Evolutionary conservation across 768 basidiomycete genomes (phyloP), one percentile per base, ranked within the genome.

Genomic region (Saitozyma sp.): DNA sequence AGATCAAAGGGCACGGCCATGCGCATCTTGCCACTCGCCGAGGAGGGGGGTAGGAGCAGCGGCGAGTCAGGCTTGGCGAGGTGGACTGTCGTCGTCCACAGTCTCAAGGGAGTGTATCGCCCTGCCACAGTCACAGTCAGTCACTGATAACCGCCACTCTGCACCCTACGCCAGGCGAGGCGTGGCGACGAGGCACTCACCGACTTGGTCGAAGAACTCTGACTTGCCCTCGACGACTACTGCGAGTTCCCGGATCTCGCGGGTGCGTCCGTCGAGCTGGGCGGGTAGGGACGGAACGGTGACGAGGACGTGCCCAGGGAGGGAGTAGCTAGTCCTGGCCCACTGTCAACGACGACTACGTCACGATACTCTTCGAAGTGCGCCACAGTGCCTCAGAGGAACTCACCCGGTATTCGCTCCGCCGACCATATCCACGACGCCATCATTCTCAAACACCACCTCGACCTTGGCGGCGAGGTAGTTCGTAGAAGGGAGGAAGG

Each of bases 191-290:
- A 53, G 37, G 54, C 50, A 49, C 78, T 67, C 86, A 40, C 85
- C 84, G 46, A 79, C 80, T 7, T 85, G 83, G 10, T 87, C 85
- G 63, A 88, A 81, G 20, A 87, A 83, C 76, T 95, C 92, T 17
- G 86, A 84, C 78, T 92, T 90, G 37, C 92, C 92, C 71, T 96
- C 92, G 61, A 96, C 91, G 4, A 85, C 86, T 68, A 96, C 76
- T 49, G 82, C 79, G 45, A 95, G 81, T 19, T 70, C 63, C 40
- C 59, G 57, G 14, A 79, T 46, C 42, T 68, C 67, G 50, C 73
- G 62, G 13, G 63, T n/a, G 17, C 68, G 60, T 50, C 45, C 53
- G 20, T 62, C 48, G 87, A 74, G 45, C 81, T 84, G 9, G 83
- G 61, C 17, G 20, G 71, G 63, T 14, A 87, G 80, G 0, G 88